phyloP scores from a whole-genome alignment of 306 rosid genomes.

The Corylus americana region DNA sequence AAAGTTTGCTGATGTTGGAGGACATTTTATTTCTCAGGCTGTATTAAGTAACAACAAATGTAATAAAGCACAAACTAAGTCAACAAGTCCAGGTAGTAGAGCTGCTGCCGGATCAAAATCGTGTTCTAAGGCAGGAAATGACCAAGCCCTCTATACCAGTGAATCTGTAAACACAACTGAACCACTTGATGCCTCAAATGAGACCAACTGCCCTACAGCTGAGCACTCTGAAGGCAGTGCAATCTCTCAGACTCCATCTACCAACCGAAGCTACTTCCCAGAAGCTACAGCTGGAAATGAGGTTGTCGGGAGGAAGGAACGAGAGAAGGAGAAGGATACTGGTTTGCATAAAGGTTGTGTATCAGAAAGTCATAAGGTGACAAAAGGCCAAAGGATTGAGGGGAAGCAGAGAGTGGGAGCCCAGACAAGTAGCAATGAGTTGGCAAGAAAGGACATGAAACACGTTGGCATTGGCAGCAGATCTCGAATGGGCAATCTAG shows the following conservation, averaged over 20 bases:
- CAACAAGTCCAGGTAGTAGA: constrained; percentile 32
- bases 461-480: constrained; percentile 36
- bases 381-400: constrained; percentile 25
- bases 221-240: constrained; percentile 30
- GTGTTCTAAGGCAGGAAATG: constrained; percentile 36
- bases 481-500: constrained; percentile 44
- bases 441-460: constrained; percentile 28
- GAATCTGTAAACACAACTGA: constrained; percentile 21
- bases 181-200: constrained; percentile 14
- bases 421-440: constrained; percentile 33
- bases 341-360: constrained; percentile 25
- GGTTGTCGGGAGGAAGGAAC: constrained; percentile 30
- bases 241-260: constrained; percentile 29
- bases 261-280: constrained; percentile 18
- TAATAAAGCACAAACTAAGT: constrained; percentile 33
- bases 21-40: constrained; percentile 31
- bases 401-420: constrained; percentile 36
- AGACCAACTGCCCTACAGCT: constrained; percentile 19
- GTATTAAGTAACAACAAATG: constrained; percentile 28
- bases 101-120: constrained; percentile 26
- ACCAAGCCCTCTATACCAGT: constrained; percentile 19
- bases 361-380: constrained; percentile 33
- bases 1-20: constrained; percentile 9
- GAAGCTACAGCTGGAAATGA: constrained; percentile 20
- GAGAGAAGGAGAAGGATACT: constrained; percentile 37